A percentile compares a stretch with the other conserved stretches of the same genome.
Conservation (phyloP, 345 rosid species). For the Kandelia obovata region DNA sequence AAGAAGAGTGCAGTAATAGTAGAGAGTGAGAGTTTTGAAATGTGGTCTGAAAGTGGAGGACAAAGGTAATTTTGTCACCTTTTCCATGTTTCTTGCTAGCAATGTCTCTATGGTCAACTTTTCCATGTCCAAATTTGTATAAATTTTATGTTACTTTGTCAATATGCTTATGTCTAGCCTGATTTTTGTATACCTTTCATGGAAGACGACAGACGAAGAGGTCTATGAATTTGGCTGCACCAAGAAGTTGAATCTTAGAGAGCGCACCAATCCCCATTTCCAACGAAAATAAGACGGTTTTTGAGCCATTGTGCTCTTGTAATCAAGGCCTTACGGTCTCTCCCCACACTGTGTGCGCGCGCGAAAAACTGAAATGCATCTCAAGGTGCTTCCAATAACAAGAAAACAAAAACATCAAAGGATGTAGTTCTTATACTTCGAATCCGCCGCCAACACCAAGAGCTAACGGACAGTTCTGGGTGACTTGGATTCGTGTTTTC, state of each 20-base stretch:
- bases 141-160: slow-evolving; percentile 22
- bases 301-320: background rate
- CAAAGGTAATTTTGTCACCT: slow-evolving; percentile 35
- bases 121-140: slow-evolving; percentile 16
- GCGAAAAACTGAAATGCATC: slow-evolving; percentile 29
- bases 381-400: slow-evolving; percentile 36
- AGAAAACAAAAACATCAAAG: slow-evolving; percentile 31
- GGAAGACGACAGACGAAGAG: slow-evolving; percentile 26
- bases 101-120: background rate
- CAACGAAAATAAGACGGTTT: background rate
- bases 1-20: background rate
- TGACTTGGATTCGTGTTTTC: slow-evolving; percentile 36
- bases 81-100: slow-evolving; percentile 27
- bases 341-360: background rate
- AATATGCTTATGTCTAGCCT: slow-evolving; percentile 21
- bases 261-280: slow-evolving; percentile 1
- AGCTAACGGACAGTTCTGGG: slow-evolving; percentile 40
- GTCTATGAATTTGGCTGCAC: slow-evolving; percentile 24
- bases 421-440: slow-evolving; percentile 12
- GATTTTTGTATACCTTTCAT: slow-evolving; percentile 4
- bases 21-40: slow-evolving; percentile 21
- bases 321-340: slow-evolving; percentile 19
- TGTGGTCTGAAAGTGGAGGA: slow-evolving; percentile 20
- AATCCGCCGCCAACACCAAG: slow-evolving; percentile 23
- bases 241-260: slow-evolving; percentile 34